These are phyloP conservation scores for Calamus simplicifolius DNA, from an alignment of 176 grass and related monocot genomes.

Conservation along the genomic window DNA sequence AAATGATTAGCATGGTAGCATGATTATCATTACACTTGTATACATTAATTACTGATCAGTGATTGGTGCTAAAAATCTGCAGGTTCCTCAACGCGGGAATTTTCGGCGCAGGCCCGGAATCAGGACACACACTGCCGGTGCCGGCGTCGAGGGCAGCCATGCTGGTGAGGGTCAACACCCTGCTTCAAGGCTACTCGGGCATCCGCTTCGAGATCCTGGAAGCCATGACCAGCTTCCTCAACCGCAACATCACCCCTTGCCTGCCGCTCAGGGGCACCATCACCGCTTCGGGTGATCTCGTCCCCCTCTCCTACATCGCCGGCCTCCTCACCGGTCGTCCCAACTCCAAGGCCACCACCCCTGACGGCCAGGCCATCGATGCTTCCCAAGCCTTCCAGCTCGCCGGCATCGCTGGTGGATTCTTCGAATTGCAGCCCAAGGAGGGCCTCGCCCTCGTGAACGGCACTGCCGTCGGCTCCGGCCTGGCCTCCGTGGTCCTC, in stretches of 20 bases:
- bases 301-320: conserved; percentile 15
- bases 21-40: background rate
- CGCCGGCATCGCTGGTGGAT: conserved; percentile 6
- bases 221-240: conserved; percentile 9
- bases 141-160: conserved; percentile 8
- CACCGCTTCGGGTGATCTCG: conserved; percentile 11
- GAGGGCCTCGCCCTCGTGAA: conserved; percentile 15
- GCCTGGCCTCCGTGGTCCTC: conserved; percentile 4
- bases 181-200: conserved; percentile 18
- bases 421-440: conserved; percentile 17
- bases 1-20: no score
- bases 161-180: conserved; percentile 12
- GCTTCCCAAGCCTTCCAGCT: conserved; percentile 7
- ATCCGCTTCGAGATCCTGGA: conserved; percentile 19
- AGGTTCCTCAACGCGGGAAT: conserved; percentile 18
- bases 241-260: conserved; percentile 9
- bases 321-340: conserved; percentile 12
- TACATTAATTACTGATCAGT: no score
- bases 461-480: conserved; percentile 15
- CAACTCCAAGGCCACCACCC: conserved; percentile 4
- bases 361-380: background rate
- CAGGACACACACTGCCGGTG: background rate
- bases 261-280: conserved; percentile 15
- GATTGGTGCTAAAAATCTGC: background rate
- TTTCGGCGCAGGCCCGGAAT: conserved; percentile 1